Percentiles rank a stretch among this genome's conserved stretches.
phyloP scores from a whole-genome alignment of 2,329 filamentous ascomycete genomes.

The Xylariaceae sp. region DNA sequence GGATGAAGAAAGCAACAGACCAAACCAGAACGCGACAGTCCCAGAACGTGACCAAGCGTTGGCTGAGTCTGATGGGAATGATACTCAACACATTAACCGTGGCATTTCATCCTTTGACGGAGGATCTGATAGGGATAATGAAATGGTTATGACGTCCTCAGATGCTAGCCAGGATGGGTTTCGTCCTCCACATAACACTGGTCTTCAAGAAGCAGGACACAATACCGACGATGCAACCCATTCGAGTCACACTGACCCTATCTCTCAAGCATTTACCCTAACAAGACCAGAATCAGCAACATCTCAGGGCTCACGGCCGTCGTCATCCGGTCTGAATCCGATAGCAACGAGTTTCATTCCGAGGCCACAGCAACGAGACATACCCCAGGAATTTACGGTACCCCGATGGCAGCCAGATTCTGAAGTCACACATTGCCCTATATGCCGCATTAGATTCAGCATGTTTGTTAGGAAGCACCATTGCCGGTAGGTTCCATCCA shows the following conservation, averaged over 20 bases:
- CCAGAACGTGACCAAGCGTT: background rate
- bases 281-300: background rate
- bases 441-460: conserved; percentile 80
- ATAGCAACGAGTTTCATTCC: conserved; percentile 20
- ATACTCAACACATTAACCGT: background rate
- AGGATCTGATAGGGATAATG: background rate
- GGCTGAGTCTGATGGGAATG: background rate
- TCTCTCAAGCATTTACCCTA: background rate
- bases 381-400: conserved; percentile 58
- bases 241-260: background rate
- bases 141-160: background rate
- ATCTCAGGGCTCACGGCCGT: background rate
- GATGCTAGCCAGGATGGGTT: background rate
- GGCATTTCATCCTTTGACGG: background rate
- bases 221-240: background rate
- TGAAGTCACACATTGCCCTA: conserved; percentile 83
- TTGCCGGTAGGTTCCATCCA: conserved; percentile 68
- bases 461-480: conserved; percentile 92
- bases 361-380: background rate
- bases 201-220: background rate
- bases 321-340: conserved; percentile 21
- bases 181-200: conserved; percentile 1
- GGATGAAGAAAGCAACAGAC: background rate
- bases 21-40: background rate
- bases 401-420: conserved; percentile 89